Evolutionary conservation across 1,284 basidiomycete species (phyloP).

Genomic region (Gymnopus androsaceus): DNA sequence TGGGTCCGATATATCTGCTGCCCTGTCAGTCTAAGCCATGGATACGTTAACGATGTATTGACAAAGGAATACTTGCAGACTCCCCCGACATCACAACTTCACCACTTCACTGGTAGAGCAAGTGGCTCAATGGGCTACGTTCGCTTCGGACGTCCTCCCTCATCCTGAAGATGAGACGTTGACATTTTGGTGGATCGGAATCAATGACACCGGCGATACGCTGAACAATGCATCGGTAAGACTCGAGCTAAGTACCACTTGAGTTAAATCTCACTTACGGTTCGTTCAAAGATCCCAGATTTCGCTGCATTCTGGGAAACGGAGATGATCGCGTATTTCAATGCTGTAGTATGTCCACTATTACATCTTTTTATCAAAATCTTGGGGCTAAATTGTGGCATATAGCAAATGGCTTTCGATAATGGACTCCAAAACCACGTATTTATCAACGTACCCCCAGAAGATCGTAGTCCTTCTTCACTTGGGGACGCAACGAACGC

Average conservation of each 20-base stretch:
- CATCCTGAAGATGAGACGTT: constrained; percentile 45
- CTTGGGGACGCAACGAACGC: constrained; percentile 34
- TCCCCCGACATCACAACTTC: constrained; percentile 45
- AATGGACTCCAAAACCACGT: constrained; percentile 48
- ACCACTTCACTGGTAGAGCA: constrained; percentile 52
- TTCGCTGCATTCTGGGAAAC: constrained; percentile 50
- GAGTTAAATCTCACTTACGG: background rate
- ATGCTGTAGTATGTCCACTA: constrained; percentile 45
- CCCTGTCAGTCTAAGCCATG: constrained; percentile 35
- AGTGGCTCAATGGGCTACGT: constrained; percentile 49
- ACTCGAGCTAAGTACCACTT: background rate
- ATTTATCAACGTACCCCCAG: constrained; percentile 58
- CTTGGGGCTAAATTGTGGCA: background rate
- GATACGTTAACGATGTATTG: background rate
- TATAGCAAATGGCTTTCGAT: constrained; percentile 43
- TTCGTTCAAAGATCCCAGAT: constrained; percentile 42
- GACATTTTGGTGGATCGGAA: constrained; percentile 61
- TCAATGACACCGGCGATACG: constrained; percentile 59
- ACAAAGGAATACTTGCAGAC: constrained; percentile 28
- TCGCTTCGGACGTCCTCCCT: constrained; percentile 45
- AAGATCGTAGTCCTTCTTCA: constrained; percentile 45
- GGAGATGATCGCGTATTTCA: constrained; percentile 54
- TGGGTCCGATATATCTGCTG: constrained; percentile 51
- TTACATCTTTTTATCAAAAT: background rate
- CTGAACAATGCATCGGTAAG: constrained; percentile 45